Conservation (phyloP, 768 basidiomycete genomes). For the Lactifluus hygrophoroides region DNA sequence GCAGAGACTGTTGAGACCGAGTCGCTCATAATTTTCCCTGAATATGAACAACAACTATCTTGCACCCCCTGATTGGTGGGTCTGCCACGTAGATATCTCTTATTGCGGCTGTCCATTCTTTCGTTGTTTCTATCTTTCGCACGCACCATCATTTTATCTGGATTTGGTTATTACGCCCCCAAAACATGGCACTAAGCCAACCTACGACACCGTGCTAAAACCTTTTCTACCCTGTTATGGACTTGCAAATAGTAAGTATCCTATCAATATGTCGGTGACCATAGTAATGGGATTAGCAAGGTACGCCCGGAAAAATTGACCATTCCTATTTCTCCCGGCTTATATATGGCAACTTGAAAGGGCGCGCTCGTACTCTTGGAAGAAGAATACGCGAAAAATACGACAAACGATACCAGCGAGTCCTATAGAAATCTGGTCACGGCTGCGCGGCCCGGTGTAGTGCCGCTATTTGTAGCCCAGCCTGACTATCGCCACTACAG, state of each 20-base stretch:
- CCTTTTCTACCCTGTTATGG: constrained; percentile 32
- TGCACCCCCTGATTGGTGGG: neutral
- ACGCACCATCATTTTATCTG: too few relatives aligned
- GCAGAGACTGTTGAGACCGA: too few relatives aligned
- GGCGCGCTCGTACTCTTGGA: constrained; percentile 82
- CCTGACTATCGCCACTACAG: constrained; percentile 26
- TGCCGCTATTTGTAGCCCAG: neutral
- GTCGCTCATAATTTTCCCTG: too few relatives aligned
- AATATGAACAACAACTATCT: neutral
- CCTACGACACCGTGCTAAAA: neutral
- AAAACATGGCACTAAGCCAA: too few relatives aligned
- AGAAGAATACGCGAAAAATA: constrained; percentile 37
- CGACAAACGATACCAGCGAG: constrained; percentile 38
- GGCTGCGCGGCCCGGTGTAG: neutral
- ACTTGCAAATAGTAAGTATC: constrained; percentile 47
- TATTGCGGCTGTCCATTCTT: neutral
- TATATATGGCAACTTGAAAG: constrained; percentile 27
- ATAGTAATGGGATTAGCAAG: constrained; percentile 44
- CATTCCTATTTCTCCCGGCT: neutral
- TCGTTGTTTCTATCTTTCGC: neutral
- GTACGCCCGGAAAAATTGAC: constrained; percentile 31
- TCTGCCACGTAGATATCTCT: neutral
- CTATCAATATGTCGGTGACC: constrained; percentile 47
- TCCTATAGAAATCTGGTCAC: constrained; percentile 22
- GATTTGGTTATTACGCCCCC: neutral